Percentiles rank a stretch among this genome's conserved stretches.
Evolutionary conservation across 169 alveolate genomes (phyloP).

Genomic region (Cryptosporidium sp.): DNA sequence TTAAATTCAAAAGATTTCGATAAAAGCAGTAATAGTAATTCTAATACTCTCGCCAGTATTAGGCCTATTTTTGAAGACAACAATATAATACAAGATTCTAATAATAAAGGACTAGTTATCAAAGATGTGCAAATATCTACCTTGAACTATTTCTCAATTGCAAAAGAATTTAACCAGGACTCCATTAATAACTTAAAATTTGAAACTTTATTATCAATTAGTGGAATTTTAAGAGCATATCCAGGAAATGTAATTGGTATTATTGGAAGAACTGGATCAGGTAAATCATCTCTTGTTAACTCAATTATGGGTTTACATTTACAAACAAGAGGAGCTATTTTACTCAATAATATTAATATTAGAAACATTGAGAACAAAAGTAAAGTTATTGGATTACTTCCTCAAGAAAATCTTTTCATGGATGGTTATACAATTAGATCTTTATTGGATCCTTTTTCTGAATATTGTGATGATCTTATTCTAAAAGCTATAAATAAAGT

Average conservation of each 20-base stretch:
- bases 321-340: slow-evolving; percentile 11
- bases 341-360: background rate
- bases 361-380: background rate
- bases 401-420: slow-evolving; percentile 24
- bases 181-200: background rate
- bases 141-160: background rate
- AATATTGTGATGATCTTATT: slow-evolving; percentile 4
- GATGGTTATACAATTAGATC: slow-evolving; percentile 51
- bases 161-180: background rate
- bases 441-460: slow-evolving; percentile 43
- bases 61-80: background rate
- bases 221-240: background rate
- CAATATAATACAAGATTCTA: background rate
- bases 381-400: slow-evolving; percentile 42
- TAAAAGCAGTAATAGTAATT: too few relatives aligned
- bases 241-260: slow-evolving; percentile 86
- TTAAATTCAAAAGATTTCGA: background rate
- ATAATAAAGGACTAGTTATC: slow-evolving; percentile 24
- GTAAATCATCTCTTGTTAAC: slow-evolving; percentile 87
- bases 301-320: slow-evolving; percentile 81
- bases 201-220: slow-evolving; percentile 4
- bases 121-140: slow-evolving; percentile 12
- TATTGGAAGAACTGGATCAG: slow-evolving; percentile 93
- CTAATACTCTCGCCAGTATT: background rate
- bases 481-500: background rate